Conservation (phyloP, 352 stramenopile species). For the Sclerospora graminicola region DNA sequence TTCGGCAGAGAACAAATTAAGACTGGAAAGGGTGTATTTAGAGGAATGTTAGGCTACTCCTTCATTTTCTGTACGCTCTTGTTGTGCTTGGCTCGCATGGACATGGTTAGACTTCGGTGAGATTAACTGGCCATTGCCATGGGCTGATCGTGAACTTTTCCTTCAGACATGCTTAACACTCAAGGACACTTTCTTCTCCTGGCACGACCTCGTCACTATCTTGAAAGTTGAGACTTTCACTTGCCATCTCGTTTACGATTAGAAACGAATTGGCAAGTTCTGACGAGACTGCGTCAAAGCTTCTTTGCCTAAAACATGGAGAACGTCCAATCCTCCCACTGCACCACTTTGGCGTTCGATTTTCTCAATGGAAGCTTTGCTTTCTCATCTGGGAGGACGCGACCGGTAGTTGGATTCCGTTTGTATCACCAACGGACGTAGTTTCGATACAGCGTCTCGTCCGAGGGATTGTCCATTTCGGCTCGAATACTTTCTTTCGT, state of each 20-base stretch:
- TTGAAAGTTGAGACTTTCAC: slow-evolving; percentile 49
- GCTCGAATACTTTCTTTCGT: slow-evolving; percentile 62
- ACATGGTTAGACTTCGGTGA: slow-evolving; percentile 84
- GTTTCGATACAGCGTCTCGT: slow-evolving; percentile 81
- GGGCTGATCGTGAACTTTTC: slow-evolving; percentile 82
- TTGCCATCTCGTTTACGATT: slow-evolving; percentile 70
- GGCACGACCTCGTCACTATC: slow-evolving; percentile 49
- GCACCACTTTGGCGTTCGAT: slow-evolving; percentile 75
- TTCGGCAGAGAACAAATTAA: too few relatives aligned
- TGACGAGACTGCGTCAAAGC: slow-evolving; percentile 71
- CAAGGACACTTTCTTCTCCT: slow-evolving; percentile 68
- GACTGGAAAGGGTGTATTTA: too few relatives aligned
- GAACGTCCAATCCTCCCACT: slow-evolving; percentile 80
- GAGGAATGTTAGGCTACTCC: too few relatives aligned
- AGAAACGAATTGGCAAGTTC: slow-evolving; percentile 81
- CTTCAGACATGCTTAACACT: slow-evolving; percentile 69
- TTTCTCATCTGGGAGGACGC: slow-evolving; percentile 49
- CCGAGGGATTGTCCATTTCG: slow-evolving; percentile 75
- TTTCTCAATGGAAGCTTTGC: slow-evolving; percentile 51
- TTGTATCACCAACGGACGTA: slow-evolving; percentile 79
- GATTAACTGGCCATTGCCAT: slow-evolving; percentile 78
- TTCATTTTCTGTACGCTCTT: slow-evolving; percentile 82
- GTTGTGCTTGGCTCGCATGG: slow-evolving; percentile 84
- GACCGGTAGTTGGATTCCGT: slow-evolving; percentile 44
- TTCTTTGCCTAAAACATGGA: slow-evolving; percentile 82